These are phyloP conservation scores for Xylaria nigripes DNA, from an alignment of 495 filamentous ascomycete species.

Conservation along the genomic window DNA sequence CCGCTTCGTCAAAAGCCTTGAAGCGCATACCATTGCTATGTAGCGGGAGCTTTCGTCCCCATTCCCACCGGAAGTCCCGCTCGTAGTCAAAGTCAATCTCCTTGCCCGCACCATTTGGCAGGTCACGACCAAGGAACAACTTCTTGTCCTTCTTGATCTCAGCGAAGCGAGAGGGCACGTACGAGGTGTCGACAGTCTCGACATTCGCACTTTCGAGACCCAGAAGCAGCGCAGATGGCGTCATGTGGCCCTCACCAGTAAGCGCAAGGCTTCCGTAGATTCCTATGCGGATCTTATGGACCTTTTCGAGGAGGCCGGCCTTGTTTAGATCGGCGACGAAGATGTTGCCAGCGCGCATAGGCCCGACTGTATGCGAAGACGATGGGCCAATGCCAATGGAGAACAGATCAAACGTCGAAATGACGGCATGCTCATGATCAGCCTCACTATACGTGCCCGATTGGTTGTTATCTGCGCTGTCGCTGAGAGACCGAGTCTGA, in stretches of 20 bases:
- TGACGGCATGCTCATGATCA: slow-evolving; percentile 32
- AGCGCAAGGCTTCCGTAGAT: slow-evolving; percentile 32
- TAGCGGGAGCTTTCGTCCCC: slow-evolving; percentile 28
- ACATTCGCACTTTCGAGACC: slow-evolving; percentile 29
- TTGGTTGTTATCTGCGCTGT: slow-evolving; percentile 7
- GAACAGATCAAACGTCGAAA: slow-evolving; percentile 32
- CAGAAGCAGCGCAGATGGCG: slow-evolving; percentile 28
- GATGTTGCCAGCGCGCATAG: slow-evolving; percentile 31
- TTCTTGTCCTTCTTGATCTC: slow-evolving; percentile 30
- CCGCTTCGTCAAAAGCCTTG: slow-evolving; percentile 29
- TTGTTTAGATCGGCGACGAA: slow-evolving; percentile 27
- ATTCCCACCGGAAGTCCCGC: slow-evolving; percentile 30
- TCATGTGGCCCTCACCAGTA: slow-evolving; percentile 33
- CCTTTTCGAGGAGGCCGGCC: slow-evolving; percentile 24
- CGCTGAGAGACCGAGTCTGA: slow-evolving; percentile 15
- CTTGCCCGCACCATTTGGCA: slow-evolving; percentile 21
- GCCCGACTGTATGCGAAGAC: slow-evolving; percentile 31
- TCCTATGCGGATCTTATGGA: slow-evolving; percentile 28
- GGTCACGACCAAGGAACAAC: slow-evolving; percentile 24
- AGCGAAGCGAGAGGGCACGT: slow-evolving; percentile 26
- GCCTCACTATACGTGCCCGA: slow-evolving; percentile 28
- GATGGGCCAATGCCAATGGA: slow-evolving; percentile 32
- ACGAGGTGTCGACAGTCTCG: slow-evolving; percentile 29
- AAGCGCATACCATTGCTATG: slow-evolving; percentile 34
- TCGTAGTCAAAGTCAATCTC: slow-evolving; percentile 31